Percentiles rank a stretch among this genome's conserved stretches.
These are phyloP conservation scores for Cairneyella variabilis DNA, from an alignment of 495 filamentous ascomycete genomes.

Conservation along the genomic window DNA sequence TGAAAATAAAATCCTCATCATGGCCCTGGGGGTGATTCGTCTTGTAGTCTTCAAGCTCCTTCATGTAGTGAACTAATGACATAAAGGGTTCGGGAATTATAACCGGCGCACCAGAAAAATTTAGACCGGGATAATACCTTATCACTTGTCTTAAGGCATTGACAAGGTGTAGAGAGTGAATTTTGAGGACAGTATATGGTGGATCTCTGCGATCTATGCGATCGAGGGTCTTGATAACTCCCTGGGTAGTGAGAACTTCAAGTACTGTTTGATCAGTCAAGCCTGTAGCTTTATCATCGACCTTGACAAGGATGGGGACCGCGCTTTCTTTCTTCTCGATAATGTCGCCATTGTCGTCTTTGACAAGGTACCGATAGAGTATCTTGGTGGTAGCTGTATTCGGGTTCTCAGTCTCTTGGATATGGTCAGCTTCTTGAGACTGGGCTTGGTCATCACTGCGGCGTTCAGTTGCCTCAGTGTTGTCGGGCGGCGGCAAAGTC, in stretches of 20 bases:
- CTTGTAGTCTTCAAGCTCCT: neutral
- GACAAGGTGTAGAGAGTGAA: conserved; percentile 1
- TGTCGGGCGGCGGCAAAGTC: neutral
- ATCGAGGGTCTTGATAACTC: neutral
- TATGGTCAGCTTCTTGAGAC: neutral
- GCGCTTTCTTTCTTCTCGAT: conserved; percentile 1
- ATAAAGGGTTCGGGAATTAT: neutral
- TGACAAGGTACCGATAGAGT: neutral
- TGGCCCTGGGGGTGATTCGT: neutral
- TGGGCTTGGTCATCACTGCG: neutral
- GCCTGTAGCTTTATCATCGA: neutral
- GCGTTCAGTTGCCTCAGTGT: neutral
- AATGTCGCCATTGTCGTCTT: neutral
- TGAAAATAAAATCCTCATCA: neutral
- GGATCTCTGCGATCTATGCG: neutral
- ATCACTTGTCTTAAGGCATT: conserved; percentile 2
- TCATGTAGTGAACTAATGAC: neutral
- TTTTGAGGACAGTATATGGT: neutral
- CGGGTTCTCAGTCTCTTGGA: neutral
- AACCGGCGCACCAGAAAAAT: neutral
- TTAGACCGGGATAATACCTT: conserved; percentile 2
- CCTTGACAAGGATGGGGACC: neutral
- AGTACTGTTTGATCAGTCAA: conserved; percentile 3
- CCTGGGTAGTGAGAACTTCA: conserved; percentile 1
- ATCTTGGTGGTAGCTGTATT: neutral